Conservation (phyloP, 2,329 filamentous ascomycete genomes). For the Monilinia fructigena region DNA sequence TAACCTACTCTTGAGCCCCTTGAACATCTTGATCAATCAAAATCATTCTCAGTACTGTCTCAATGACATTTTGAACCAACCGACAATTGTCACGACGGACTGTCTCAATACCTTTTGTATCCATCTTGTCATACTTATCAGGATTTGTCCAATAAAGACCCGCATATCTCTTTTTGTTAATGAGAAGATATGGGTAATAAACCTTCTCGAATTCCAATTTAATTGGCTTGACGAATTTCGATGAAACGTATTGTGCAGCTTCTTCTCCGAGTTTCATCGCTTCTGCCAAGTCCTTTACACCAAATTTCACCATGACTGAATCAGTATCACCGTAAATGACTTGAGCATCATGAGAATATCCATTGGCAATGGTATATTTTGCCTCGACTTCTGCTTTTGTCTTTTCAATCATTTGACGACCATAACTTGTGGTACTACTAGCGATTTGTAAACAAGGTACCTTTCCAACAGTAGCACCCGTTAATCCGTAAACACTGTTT, state of each 20-base stretch:
- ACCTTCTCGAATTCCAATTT: slow-evolving; percentile 99
- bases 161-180: slow-evolving; percentile 99
- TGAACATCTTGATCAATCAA: slow-evolving; percentile 88
- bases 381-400: slow-evolving; percentile 94
- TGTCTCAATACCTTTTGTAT: slow-evolving; percentile 98
- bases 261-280: slow-evolving; percentile 96
- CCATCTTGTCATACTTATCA: slow-evolving; percentile 98
- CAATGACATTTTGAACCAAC: slow-evolving; percentile 93
- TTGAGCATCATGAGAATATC: slow-evolving; percentile 89
- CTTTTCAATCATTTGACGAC: slow-evolving; percentile 97
- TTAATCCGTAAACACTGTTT: slow-evolving; percentile 97
- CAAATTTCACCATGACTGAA: slow-evolving; percentile 99
- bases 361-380: slow-evolving; percentile 87
- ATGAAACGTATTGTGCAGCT: slow-evolving; percentile 82
- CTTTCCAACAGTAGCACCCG: slow-evolving; percentile 93
- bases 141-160: slow-evolving; percentile 97
- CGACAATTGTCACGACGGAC: slow-evolving; percentile 95
- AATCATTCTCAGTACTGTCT: slow-evolving; percentile 93
- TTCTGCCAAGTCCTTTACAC: slow-evolving; percentile 78
- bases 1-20: slow-evolving; percentile 84
- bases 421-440: slow-evolving; percentile 94
- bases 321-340: slow-evolving; percentile 99
- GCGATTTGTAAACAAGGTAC: slow-evolving; percentile 92
- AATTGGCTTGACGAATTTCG: slow-evolving; percentile 93
- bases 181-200: slow-evolving; percentile 94